These are phyloP conservation scores for Hericium erinaceus DNA, from an alignment of 768 basidiomycete species.

Conservation along the genomic window DNA sequence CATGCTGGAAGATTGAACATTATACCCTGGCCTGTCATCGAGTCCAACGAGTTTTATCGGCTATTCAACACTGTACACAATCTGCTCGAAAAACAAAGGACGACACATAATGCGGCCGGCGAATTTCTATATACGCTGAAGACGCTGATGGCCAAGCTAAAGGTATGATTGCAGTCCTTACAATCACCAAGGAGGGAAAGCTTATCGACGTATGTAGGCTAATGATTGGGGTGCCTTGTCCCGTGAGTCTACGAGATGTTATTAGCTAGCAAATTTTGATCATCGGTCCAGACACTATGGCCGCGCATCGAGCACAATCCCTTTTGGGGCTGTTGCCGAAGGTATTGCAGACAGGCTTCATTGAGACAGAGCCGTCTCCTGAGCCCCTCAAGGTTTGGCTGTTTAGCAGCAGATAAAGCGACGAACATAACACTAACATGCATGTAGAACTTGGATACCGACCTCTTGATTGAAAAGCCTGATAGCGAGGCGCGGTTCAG, in stretches of 20 bases:
- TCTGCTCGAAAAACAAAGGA: conserved; percentile 35
- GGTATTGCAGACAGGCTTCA: conserved; percentile 39
- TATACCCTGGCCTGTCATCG: conserved; percentile 61
- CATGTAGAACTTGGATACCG: conserved; percentile 44
- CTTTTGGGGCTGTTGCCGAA: conserved; percentile 33
- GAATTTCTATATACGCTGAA: conserved; percentile 50
- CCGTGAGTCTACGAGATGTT: conserved; percentile 29
- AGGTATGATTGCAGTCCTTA: conserved; percentile 28
- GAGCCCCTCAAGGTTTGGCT: conserved; percentile 42
- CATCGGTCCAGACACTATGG: conserved; percentile 33
- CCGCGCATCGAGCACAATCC: conserved; percentile 30
- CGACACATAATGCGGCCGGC: conserved; percentile 42
- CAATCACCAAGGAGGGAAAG: neutral
- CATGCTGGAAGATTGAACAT: conserved; percentile 47
- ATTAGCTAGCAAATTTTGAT: neutral
- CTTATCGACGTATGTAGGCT: conserved; percentile 25
- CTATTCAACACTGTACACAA: conserved; percentile 39
- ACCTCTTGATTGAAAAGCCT: conserved; percentile 25
- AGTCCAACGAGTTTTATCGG: conserved; percentile 49
- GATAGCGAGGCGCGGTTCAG: conserved; percentile 31
- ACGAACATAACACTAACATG: no score
- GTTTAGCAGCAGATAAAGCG: no score
- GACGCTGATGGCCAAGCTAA: conserved; percentile 59
- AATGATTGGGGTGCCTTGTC: conserved; percentile 61
- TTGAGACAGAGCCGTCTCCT: conserved; percentile 33